Percentiles rank a stretch among this genome's conserved stretches.
Conservation (phyloP, 1,139 yeast species). For the Geotrichum phurueaensis region DNA sequence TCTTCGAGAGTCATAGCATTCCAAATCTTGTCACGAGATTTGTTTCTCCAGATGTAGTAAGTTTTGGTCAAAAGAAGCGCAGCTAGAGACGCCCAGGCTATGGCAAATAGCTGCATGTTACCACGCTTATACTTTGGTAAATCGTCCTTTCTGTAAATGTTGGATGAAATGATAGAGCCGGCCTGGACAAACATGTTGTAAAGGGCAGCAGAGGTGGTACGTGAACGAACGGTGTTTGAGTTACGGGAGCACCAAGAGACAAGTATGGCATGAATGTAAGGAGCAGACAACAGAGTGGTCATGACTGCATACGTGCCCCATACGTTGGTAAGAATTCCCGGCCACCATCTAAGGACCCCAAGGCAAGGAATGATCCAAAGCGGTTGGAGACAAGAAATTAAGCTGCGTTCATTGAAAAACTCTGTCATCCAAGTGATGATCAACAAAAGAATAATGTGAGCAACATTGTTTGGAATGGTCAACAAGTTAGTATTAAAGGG, state of each 20-base stretch:
- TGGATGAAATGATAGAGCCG: constrained; percentile 47
- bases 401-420: constrained; percentile 42
- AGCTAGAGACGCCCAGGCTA: constrained; percentile 32
- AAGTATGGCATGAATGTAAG: constrained; percentile 47
- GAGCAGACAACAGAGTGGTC: constrained; percentile 42
- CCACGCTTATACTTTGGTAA: constrained; percentile 55
- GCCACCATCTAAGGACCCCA: constrained; percentile 46
- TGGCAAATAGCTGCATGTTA: constrained; percentile 42
- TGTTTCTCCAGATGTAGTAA: constrained; percentile 48
- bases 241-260: constrained; percentile 59
- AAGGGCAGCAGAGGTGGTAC: constrained; percentile 57
- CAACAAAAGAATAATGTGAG: constrained; percentile 40
- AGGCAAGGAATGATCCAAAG: constrained; percentile 42
- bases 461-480: constrained; percentile 45
- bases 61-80: constrained; percentile 22
- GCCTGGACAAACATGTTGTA: constrained; percentile 59
- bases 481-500: constrained; percentile 51
- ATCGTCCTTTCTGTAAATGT: constrained; percentile 53
- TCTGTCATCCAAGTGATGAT: constrained; percentile 36
- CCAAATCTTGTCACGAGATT: constrained; percentile 44
- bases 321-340: constrained; percentile 39
- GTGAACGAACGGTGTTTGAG: constrained; percentile 51
- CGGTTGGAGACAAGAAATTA: constrained; percentile 23
- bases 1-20: constrained; percentile 43
- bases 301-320: constrained; percentile 50